Evolutionary conservation across 345 rosid species (phyloP).

Genomic region (Hypericum androsaemum): DNA sequence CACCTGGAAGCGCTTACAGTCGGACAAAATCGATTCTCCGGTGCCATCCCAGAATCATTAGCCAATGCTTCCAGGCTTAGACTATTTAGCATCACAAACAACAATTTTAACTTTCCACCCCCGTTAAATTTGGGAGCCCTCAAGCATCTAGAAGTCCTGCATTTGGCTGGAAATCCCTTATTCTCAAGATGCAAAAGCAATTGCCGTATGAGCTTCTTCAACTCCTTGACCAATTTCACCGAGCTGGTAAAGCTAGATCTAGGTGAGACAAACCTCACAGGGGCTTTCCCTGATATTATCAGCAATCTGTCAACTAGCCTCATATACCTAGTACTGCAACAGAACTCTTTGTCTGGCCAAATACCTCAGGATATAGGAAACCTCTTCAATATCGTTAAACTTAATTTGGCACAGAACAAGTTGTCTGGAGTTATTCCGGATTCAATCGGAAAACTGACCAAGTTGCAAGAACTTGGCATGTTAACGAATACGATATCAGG

Average conservation of each 20-base stretch:
- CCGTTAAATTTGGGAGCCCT: slow-evolving; percentile 14
- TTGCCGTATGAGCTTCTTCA: slow-evolving; percentile 11
- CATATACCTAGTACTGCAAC: rapidly evolving
- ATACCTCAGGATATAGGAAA: slow-evolving; percentile 15
- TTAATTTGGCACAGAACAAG: background rate
- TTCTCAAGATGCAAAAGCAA: too few species aligned
- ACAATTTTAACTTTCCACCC: slow-evolving; percentile 8
- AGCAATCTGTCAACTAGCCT: slow-evolving; percentile 15
- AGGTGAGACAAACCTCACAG: slow-evolving; percentile 5
- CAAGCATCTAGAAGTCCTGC: background rate
- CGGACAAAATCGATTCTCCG: too few species aligned
- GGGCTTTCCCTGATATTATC: slow-evolving; percentile 8
- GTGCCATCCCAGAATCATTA: slow-evolving; percentile 4
- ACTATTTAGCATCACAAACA: background rate
- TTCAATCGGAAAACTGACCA: slow-evolving; percentile 12
- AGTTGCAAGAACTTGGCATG: background rate
- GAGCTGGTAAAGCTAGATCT: background rate
- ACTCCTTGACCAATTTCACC: slow-evolving; percentile 12
- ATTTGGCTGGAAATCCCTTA: background rate
- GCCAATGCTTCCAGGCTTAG: slow-evolving; percentile 15
- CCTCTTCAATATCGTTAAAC: slow-evolving; percentile 5
- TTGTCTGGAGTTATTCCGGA: slow-evolving; percentile 12
- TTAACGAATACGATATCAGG: slow-evolving; percentile 7
- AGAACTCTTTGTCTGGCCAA: slow-evolving; percentile 8
- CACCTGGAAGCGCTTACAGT: too few species aligned